Base-by-base conservation (phyloP, 148 eudicot species). In the Amaranthus hypochondriacus region DNA sequence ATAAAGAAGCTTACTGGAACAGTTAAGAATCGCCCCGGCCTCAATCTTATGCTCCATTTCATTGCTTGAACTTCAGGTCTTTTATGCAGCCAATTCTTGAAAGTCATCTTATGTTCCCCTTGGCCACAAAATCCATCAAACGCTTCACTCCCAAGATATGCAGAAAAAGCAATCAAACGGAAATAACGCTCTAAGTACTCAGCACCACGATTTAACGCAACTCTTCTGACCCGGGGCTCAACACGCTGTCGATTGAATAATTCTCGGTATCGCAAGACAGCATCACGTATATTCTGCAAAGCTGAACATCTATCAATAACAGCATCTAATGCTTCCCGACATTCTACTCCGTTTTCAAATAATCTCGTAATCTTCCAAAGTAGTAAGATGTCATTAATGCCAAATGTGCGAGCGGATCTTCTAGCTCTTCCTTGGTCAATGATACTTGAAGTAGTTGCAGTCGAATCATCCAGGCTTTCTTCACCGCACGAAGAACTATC, bases 1-100 rank as follows among this genome's bases (percentile, higher is more conserved):
- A 28, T 28, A 28, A 69, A 69, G 75, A 86, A 77, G 59, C 75
- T 84, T 89, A 93, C 98, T 58, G 98, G 98, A 64, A 93, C 86
- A 14, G 98, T 87, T 78, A 93, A 89, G 84, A 93, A 93, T 76
- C 94, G 86, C 58, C 98, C 98, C 66, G 98, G 98, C 83, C 97
- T 83, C 81, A 90, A 81, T 83, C 96, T 85, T 77, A 93, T 93
- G 82, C 91, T 87, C 98, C 98, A 93, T 88, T 93, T 93, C 95
- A 93, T 91, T 68, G 92, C 97, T 85, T 93, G 98, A 69, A 91
- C 95, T 81, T 93, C 98, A 73, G 97, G 90, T 82, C 94, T 87
- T 81, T 85, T 96, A 52, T 84, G 86, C 79, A 93, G 85, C 98
- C 98, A 93, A 67, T 76, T 88, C 84, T 93, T 93, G 75, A 93